phyloP scores from a whole-genome alignment of 2,329 filamentous ascomycete genomes.

The Aureobasidium sp. region DNA sequence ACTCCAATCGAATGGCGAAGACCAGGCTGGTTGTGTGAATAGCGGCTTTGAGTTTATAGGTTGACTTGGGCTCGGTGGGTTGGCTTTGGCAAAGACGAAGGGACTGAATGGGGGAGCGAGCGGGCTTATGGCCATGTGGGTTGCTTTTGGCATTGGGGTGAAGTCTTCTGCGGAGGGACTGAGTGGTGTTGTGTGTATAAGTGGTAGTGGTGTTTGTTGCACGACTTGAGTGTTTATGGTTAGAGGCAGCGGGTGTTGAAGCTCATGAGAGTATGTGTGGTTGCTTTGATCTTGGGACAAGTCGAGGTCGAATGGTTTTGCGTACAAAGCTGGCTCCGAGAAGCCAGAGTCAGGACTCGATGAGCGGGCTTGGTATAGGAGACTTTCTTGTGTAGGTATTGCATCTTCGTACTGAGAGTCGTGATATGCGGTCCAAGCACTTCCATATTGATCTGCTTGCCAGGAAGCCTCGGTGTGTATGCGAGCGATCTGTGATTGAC shows the following conservation, averaged over 20 bases:
- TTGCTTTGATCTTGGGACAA: neutral
- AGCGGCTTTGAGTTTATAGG: neutral
- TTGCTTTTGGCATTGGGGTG: neutral
- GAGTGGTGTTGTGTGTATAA: neutral
- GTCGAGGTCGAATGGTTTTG: slow-evolving; percentile 6
- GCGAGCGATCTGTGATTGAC: neutral
- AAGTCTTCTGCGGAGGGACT: neutral
- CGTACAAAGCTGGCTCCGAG: slow-evolving; percentile 3
- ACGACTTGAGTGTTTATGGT: neutral
- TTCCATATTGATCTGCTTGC: neutral
- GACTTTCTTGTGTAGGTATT: neutral
- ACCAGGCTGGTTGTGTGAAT: neutral
- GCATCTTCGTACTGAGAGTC: neutral
- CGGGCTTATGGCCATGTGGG: neutral
- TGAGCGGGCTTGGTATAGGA: neutral
- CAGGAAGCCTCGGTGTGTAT: neutral
- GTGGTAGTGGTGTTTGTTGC: neutral
- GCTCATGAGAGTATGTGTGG: neutral
- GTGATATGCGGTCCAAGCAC: neutral
- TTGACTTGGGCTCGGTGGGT: neutral
- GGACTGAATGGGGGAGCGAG: neutral
- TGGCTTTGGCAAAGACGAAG: neutral
- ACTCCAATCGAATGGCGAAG: neutral
- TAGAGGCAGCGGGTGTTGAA: neutral
- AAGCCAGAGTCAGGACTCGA: slow-evolving; percentile 2